Percentiles rank a stretch among this genome's conserved stretches.
Conservation (phyloP, 805 yeast genomes). For the Pichia paraexigua region DNA sequence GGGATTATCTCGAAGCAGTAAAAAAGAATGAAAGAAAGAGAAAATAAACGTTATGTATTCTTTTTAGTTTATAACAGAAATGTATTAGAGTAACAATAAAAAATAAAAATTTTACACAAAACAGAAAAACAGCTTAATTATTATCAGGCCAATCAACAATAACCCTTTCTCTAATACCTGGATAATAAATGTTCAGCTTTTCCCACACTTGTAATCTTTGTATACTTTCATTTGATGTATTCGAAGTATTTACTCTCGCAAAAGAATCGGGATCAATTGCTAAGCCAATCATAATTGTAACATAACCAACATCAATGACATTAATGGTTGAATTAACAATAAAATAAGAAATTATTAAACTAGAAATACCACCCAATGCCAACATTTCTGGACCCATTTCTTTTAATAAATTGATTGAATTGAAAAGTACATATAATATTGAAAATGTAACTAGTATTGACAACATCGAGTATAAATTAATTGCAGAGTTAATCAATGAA, state of each 20-base stretch:
- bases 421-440: constrained; percentile 2
- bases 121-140: not conserved
- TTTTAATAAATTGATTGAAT: not conserved
- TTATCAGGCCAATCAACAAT: constrained; percentile 23
- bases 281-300: constrained; percentile 77
- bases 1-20: constrained; percentile 28
- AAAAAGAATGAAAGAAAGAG: constrained; percentile 6
- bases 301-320: constrained; percentile 71
- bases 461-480: constrained; percentile 68
- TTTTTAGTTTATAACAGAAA: not conserved
- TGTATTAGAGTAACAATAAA: not conserved
- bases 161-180: constrained; percentile 25
- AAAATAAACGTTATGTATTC: not conserved
- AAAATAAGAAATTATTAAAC: constrained; percentile 64
- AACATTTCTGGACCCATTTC: constrained; percentile 23
- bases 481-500: constrained; percentile 68
- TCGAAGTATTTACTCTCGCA: constrained; percentile 31
- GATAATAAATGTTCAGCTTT: constrained; percentile 24
- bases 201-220: constrained; percentile 50
- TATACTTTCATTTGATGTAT: constrained; percentile 3
- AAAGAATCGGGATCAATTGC: constrained; percentile 82
- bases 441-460: constrained; percentile 41
- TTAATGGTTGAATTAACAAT: constrained; percentile 65
- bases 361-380: constrained; percentile 20
- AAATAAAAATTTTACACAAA: not conserved